These are phyloP conservation scores for Bimuria novae-zelandiae DNA, from an alignment of 2,329 filamentous ascomycete species.

Conservation along the genomic window DNA sequence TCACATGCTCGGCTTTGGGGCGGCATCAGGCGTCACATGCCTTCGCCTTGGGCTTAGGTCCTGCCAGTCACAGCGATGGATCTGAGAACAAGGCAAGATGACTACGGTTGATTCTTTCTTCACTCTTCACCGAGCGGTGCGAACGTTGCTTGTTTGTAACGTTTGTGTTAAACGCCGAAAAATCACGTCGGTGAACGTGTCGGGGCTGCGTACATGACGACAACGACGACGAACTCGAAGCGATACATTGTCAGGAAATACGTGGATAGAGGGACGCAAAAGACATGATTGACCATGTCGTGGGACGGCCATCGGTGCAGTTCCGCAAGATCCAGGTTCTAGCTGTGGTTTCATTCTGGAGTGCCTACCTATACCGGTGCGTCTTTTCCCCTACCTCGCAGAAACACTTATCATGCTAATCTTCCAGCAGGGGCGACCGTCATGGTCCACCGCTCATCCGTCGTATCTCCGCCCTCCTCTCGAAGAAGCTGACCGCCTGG, in stretches of 20 bases:
- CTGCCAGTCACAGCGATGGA: constrained; percentile 2
- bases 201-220: not conserved
- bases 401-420: constrained; percentile 19
- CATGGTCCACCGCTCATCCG: constrained; percentile 84
- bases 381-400: constrained; percentile 18
- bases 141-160: not conserved
- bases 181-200: not conserved
- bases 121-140: not conserved
- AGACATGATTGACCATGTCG: constrained; percentile 72
- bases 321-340: constrained; percentile 93
- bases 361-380: constrained; percentile 77
- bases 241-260: not conserved
- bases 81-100: constrained; percentile 3
- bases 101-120: not conserved
- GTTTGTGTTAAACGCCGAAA: not conserved
- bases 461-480: constrained; percentile 71
- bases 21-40: constrained; percentile 7
- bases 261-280: not conserved
- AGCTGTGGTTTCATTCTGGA: constrained; percentile 90
- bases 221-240: not conserved
- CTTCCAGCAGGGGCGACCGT: constrained; percentile 68
- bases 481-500: constrained; percentile 79
- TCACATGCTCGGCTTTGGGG: constrained; percentile 8
- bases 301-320: constrained; percentile 87
- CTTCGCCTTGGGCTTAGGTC: not conserved